Base-by-base conservation (phyloP, 2,329 filamentous ascomycete genomes). In the Epichloe bromicola region DNA sequence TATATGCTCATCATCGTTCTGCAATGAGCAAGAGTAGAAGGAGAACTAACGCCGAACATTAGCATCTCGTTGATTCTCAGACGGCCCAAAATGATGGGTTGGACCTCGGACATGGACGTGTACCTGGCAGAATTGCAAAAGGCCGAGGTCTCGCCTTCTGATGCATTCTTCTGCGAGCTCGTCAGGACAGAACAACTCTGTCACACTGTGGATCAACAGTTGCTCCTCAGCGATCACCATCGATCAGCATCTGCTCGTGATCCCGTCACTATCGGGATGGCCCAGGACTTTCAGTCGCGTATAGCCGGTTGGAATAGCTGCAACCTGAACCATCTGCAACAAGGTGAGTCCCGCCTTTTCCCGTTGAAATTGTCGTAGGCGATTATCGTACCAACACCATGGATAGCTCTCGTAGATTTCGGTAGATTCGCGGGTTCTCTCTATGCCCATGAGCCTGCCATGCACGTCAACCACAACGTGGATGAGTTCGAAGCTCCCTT, bases 401-500 rank as follows among this genome's bases (percentile, higher is more conserved):
- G 5, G 14, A 15, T 7, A 51, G 50, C 38, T 26, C 45, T 51
- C 20, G 14, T 51, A n/a, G 40, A 48, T 11, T 51, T 51, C 23
- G 33, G 50, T 10, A 44, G 33, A 45, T 43, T 43, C 39, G 26
- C 50, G 14, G 33, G 15, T 14, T 51, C 43, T 3, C 30, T 51
- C 26, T 51, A 48, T 26, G 50, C 34, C 12, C 44, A 51, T 17
- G 50, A 51, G 34, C 45, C 45, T 12, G 45, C 19, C 8, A 51
- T 51, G 50, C 50, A 51, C 23, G 45, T 51, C 38, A 30, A 39
- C 17, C 19, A 41, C 20, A 48, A 51, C n/a, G 26, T 48, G 43
- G 20, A 44, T 39, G 50, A 51, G 33, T 51, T 51, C 34, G 37
- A 36, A 15, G 45, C 50, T 8, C 50, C 50, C 23, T 51, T 51